Base-by-base conservation (phyloP, 2,329 filamentous ascomycete genomes). In the Nemania sp. region DNA sequence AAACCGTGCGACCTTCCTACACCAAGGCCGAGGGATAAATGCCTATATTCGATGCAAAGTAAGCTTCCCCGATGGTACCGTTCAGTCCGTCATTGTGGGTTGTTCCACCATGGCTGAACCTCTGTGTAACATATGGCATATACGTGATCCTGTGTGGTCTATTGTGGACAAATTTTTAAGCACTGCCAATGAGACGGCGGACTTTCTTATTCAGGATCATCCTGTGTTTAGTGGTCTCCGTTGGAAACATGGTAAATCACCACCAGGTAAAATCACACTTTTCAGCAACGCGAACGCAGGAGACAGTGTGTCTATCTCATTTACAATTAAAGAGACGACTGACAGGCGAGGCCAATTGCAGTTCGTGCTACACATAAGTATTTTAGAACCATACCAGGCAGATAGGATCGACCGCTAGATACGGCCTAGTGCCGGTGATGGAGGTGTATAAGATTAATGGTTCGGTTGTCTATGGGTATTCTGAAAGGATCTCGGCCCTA, bases 21-120 rank as follows among this genome's bases (percentile, higher is more conserved):
- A 51, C 8, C 40, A 51, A 45, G 49, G 49, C n/a, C 40, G 14
- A 23, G 49, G 49, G 19, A 51, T 51, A 30, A 51, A 51, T 45
- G 49, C 49, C 17, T 51, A 51, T 37, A 17, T 51, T 45, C 48
- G 23, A 17, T 28, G 30, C 23, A 19, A 6, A 6, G 17, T 50
- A 2, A 12, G 19, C 28, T 23, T 51, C 9, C 14, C 40, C 2
- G 24, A 45, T 12, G 2, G 6, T 2, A 30, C 14, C 9, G 2
- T 22, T 7, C 12, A 4, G 12, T 14, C 17, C 4, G 31, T 51
- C 9, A 45, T 51, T 12, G 19, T 51, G 7, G 40, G 33, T 14
- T 51, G 24, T 17, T 51, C 49, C 4, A 51, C 49, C 3, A 52
- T 52, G 49, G 41, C 12, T 8, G 20, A 20, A 6, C 49, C 49